Base-by-base conservation (phyloP, 164 flowering plant species). In the Hamamelis virginiana region DNA sequence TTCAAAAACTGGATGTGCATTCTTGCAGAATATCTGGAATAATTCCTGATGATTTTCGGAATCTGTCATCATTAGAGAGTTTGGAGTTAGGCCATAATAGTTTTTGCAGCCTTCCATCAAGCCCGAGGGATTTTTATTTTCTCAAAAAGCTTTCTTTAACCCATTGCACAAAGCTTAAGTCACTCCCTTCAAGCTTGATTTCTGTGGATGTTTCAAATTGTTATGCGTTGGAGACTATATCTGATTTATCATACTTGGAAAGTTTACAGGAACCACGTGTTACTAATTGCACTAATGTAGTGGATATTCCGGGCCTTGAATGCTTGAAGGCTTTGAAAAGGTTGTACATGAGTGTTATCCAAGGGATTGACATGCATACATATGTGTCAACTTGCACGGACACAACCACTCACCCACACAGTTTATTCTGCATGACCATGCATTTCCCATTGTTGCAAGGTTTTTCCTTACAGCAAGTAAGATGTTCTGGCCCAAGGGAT, bases 261-360 rank as follows among this genome's bases (percentile, higher is more conserved):
- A 69, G 41, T 27, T 76, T 80, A 48, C 19, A 47, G 12, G 65
- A 69, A 9, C 66, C 81, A 22, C 61, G 73, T 56, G 76, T 84
- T 25, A 61, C 83, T 21, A 81, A 78, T 19, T 84, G 87, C 38
- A 26, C n/a, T 4, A 80, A 74, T 8, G 25, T 84, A 25, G 26
- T 8, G 18, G 83, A 81, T 61, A 52, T 84, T 55, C 83, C 81
- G n/a, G 85, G 87, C n/a, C 72, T 81, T 44, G 79, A 81, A 64
- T 66, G 52, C n/a, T n/a, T n/a, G n/a, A n/a, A n/a, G n/a, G n/a
- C n/a, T n/a, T n/a, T n/a, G n/a, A n/a, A n/a, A 67, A 56, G 75
- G 58, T 65, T 84, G 60, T 76, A 68, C 62, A 48, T 78, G 81
- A 69, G 69, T n/a, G n/a, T n/a, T n/a, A n/a, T n/a, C n/a, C n/a